Conservation (phyloP, 2,329 filamentous ascomycete species). For the Calonectria naviculata region DNA sequence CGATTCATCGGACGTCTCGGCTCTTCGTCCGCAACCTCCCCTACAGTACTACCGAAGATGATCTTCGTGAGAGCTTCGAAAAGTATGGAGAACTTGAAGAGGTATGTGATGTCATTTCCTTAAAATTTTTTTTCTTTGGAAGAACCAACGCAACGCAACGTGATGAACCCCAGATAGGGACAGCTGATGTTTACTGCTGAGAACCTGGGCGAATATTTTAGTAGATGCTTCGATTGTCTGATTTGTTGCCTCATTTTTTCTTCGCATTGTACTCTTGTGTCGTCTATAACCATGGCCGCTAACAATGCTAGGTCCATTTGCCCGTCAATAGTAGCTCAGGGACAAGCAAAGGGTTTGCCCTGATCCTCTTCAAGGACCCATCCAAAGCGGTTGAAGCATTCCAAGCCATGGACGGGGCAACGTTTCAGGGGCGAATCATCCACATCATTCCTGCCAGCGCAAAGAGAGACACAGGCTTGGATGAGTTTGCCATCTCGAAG, state of each 20-base stretch:
- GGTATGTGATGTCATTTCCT: conserved; percentile 68
- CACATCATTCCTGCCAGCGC: conserved; percentile 88
- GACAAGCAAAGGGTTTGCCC: conserved; percentile 88
- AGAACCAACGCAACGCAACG: conserved; percentile 51
- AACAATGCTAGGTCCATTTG: conserved; percentile 79
- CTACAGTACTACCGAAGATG: conserved; percentile 81
- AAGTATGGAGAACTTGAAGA: conserved; percentile 84
- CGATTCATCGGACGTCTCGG: conserved; percentile 77
- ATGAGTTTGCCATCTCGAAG: conserved; percentile 91
- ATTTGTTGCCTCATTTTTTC: conserved; percentile 51
- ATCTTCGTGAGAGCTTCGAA: conserved; percentile 78
- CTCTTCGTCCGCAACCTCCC: conserved; percentile 91
- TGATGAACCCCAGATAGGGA: conserved; percentile 99
- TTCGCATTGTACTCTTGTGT: conserved; percentile 31
- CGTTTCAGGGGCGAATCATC: conserved; percentile 91
- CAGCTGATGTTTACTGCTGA: conserved; percentile 98
- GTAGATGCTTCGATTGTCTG: conserved; percentile 99
- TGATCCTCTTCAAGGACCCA: conserved; percentile 81
- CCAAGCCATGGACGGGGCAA: conserved; percentile 81
- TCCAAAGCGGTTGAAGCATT: conserved; percentile 83
- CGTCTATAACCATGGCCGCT: conserved; percentile 36
- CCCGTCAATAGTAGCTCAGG: conserved; percentile 76
- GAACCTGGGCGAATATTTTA: conserved; percentile 97
- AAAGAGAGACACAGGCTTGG: conserved; percentile 84
- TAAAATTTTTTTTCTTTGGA: conserved; percentile 10